phyloP scores from a whole-genome alignment of 768 basidiomycete species.

The Panaeolus cyanescens region DNA sequence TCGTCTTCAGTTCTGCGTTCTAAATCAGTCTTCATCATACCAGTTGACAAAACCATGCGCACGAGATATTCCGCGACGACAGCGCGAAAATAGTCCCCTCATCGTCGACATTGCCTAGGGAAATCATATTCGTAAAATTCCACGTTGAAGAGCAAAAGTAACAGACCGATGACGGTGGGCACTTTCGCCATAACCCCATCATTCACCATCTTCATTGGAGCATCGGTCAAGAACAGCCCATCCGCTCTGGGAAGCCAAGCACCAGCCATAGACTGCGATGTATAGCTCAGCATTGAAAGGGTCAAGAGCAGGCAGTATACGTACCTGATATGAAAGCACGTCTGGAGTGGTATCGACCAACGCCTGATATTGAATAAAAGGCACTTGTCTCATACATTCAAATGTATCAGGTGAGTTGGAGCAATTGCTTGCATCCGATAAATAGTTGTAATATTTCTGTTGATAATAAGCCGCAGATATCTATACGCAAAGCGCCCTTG shows the following conservation, averaged over 20 bases:
- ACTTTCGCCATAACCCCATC: conserved; percentile 48
- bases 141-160: background rate
- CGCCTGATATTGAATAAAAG: conserved; percentile 26
- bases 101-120: conserved; percentile 47
- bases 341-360: conserved; percentile 31
- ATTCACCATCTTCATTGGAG: conserved; percentile 41
- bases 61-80: conserved; percentile 46
- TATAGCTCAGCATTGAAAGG: background rate
- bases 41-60: background rate
- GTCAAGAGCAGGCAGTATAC: background rate
- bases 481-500: no score
- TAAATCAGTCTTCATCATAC: background rate
- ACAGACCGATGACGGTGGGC: conserved; percentile 42
- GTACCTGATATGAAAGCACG: conserved; percentile 28
- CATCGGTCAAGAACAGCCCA: conserved; percentile 46
- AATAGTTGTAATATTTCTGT: conserved; percentile 23
- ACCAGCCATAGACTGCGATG: conserved; percentile 35
- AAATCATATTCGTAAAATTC: background rate
- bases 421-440: conserved; percentile 42
- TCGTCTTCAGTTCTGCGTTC: conserved; percentile 17
- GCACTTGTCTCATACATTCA: conserved; percentile 41
- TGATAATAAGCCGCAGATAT: no score
- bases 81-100: conserved; percentile 56
- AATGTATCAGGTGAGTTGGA: conserved; percentile 34
- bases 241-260: conserved; percentile 53